Percentiles rank a stretch among this genome's conserved stretches.
phyloP scores from a whole-genome alignment of 2,329 filamentous ascomycete genomes.

The Hawksworthiomyces lignivorus region DNA sequence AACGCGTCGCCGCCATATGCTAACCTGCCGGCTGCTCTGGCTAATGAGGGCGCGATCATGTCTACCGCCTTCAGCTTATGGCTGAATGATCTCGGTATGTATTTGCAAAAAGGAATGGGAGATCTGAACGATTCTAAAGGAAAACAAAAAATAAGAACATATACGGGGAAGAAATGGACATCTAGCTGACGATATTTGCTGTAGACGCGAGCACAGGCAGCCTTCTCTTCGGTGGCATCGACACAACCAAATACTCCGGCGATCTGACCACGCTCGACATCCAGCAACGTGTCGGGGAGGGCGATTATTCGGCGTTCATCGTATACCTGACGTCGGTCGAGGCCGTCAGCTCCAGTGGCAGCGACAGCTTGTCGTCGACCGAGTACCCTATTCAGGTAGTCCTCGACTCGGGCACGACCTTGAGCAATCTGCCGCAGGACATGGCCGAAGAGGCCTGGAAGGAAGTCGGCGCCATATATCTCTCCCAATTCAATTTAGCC shows the following conservation, averaged over 20 bases:
- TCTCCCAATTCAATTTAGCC: constrained; percentile 27
- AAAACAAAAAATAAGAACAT: too few relatives aligned
- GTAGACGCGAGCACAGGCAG: constrained; percentile 53
- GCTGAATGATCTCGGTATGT: constrained; percentile 45
- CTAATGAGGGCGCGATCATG: constrained; percentile 54
- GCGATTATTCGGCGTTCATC: constrained; percentile 36
- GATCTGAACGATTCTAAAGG: too few relatives aligned
- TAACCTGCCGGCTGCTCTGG: constrained; percentile 59
- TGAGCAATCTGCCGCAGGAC: constrained; percentile 60
- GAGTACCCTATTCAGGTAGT: constrained; percentile 51
- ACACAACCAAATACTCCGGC: constrained; percentile 65
- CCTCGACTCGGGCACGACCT: constrained; percentile 67
- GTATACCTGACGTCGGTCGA: constrained; percentile 41
- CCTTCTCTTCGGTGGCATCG: constrained; percentile 72
- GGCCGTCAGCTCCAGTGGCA: constrained; percentile 41
- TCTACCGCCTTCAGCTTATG: constrained; percentile 65
- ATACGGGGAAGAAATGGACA: too few relatives aligned
- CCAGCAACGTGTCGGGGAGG: constrained; percentile 32
- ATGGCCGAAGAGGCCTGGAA: constrained; percentile 46
- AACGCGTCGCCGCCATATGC: constrained; percentile 29
- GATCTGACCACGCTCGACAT: constrained; percentile 55
- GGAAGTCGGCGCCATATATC: constrained; percentile 46
- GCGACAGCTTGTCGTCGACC: constrained; percentile 35
- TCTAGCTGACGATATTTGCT: constrained; percentile 14
- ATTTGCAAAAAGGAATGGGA: too few relatives aligned